Evolutionary conservation across 495 filamentous ascomycete genomes (phyloP).

Genomic region (Penicilliopsis zonata): DNA sequence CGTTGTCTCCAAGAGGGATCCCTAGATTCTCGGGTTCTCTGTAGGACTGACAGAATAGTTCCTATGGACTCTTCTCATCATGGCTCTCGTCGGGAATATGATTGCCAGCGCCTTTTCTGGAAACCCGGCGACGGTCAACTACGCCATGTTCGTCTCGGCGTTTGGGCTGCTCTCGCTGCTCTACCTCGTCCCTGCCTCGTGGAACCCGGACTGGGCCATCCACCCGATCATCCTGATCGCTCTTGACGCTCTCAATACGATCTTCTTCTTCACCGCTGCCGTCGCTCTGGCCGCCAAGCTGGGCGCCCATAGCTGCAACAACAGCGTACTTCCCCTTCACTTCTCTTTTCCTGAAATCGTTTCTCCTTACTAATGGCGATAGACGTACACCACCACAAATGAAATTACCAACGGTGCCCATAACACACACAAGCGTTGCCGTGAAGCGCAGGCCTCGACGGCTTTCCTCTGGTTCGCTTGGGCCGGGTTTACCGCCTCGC

Average conservation of each 20-base stretch:
- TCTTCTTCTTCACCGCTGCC: constrained; percentile 55
- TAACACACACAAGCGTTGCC: constrained; percentile 46
- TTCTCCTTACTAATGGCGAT: constrained; percentile 3
- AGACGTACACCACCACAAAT: constrained; percentile 47
- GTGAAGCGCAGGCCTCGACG: constrained; percentile 52
- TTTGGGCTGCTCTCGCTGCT: constrained; percentile 54
- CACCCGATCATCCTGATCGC: constrained; percentile 43
- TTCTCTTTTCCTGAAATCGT: constrained; percentile 1
- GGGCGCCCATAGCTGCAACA: constrained; percentile 47
- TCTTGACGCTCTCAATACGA: constrained; percentile 45
- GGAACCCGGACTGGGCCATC: constrained; percentile 33
- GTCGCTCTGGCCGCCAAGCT: constrained; percentile 54
- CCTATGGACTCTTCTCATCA: constrained; percentile 53
- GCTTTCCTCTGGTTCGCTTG: constrained; percentile 69
- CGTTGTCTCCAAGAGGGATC: no score
- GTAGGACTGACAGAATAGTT: constrained; percentile 32
- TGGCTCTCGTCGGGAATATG: constrained; percentile 59
- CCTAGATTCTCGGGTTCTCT: no score
- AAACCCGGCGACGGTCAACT: constrained; percentile 48
- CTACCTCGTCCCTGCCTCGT: constrained; percentile 45
- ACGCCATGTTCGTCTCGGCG: constrained; percentile 51
- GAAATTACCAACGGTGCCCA: constrained; percentile 45
- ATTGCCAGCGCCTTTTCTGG: constrained; percentile 41
- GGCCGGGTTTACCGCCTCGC: constrained; percentile 42
- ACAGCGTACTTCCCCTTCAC: constrained; percentile 37